Conservation (phyloP, 495 filamentous ascomycete genomes). For the Penicillium atrosanguineum region DNA sequence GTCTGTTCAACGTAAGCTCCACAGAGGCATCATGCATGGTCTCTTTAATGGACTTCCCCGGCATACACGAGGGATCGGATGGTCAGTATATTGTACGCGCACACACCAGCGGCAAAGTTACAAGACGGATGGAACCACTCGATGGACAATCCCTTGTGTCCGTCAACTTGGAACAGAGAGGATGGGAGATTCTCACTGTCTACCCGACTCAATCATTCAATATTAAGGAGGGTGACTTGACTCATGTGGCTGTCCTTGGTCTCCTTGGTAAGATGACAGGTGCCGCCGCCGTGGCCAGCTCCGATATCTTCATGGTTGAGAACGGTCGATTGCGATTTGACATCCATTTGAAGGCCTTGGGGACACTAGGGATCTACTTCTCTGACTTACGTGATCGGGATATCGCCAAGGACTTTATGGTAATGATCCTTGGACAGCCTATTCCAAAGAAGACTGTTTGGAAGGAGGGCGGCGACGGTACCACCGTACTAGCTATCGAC, state of each 20-base stretch:
- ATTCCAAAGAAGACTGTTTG: slow-evolving; percentile 68
- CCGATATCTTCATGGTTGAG: slow-evolving; percentile 52
- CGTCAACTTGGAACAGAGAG: slow-evolving; percentile 58
- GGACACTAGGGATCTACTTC: slow-evolving; percentile 68
- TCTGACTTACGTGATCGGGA: slow-evolving; percentile 59
- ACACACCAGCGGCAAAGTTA: slow-evolving; percentile 66
- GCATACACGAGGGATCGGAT: slow-evolving; percentile 44
- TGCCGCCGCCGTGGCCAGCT: slow-evolving; percentile 67
- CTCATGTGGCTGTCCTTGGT: slow-evolving; percentile 68
- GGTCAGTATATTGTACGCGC: slow-evolving; percentile 67
- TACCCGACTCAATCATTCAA: slow-evolving; percentile 61
- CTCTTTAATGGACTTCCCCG: slow-evolving; percentile 67
- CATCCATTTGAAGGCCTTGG: slow-evolving; percentile 75
- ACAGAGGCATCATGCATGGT: slow-evolving; percentile 61
- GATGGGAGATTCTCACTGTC: slow-evolving; percentile 80
- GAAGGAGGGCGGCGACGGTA: slow-evolving; percentile 44
- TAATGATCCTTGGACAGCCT: slow-evolving; percentile 66
- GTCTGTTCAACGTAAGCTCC: slow-evolving; percentile 75
- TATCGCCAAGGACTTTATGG: slow-evolving; percentile 68
- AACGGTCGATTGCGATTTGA: slow-evolving; percentile 62
- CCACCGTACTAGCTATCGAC: slow-evolving; percentile 73
- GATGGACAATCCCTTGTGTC: slow-evolving; percentile 47
- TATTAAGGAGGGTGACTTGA: slow-evolving; percentile 26
- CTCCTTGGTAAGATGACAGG: slow-evolving; percentile 89
- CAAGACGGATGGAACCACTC: slow-evolving; percentile 41